phyloP scores from a whole-genome alignment of 495 filamentous ascomycete genomes.

The Trichoderma gamsii region DNA sequence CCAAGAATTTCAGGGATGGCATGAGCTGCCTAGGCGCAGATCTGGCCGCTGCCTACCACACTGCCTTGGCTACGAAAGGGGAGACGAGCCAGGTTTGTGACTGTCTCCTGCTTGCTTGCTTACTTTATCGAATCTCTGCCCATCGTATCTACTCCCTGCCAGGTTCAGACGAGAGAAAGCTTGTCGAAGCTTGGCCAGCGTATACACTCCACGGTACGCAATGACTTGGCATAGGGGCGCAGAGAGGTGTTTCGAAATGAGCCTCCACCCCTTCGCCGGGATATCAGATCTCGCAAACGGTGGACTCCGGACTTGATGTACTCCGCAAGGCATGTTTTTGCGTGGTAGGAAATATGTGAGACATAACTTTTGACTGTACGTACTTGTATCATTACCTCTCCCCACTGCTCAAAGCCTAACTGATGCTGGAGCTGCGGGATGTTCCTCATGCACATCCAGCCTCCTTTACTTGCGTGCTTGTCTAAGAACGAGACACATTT shows the following conservation, averaged over 20 bases:
- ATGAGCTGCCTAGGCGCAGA: background rate
- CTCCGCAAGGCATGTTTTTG: background rate
- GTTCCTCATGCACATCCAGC: background rate
- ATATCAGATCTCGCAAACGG: constrained; percentile 1
- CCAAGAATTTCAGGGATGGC: background rate
- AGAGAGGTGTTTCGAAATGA: constrained; percentile 1
- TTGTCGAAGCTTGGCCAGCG: background rate
- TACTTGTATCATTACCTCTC: background rate
- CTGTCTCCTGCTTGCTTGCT: background rate
- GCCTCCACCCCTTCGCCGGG: constrained; percentile 2
- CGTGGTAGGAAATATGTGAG: background rate
- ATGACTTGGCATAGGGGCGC: constrained; percentile 3
- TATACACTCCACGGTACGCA: background rate
- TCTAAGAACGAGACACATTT: background rate
- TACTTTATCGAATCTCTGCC: background rate
- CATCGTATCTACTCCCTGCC: background rate
- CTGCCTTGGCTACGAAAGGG: background rate
- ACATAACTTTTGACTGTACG: background rate
- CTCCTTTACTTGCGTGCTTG: background rate
- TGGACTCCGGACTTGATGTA: background rate
- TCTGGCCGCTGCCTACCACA: background rate
- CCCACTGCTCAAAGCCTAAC: background rate
- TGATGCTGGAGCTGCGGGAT: background rate
- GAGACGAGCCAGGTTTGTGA: background rate
- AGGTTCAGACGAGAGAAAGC: background rate